Percentiles rank a stretch among this genome's conserved stretches.
phyloP scores from a whole-genome alignment of 768 basidiomycete genomes.

The Tylopilus felleus region DNA sequence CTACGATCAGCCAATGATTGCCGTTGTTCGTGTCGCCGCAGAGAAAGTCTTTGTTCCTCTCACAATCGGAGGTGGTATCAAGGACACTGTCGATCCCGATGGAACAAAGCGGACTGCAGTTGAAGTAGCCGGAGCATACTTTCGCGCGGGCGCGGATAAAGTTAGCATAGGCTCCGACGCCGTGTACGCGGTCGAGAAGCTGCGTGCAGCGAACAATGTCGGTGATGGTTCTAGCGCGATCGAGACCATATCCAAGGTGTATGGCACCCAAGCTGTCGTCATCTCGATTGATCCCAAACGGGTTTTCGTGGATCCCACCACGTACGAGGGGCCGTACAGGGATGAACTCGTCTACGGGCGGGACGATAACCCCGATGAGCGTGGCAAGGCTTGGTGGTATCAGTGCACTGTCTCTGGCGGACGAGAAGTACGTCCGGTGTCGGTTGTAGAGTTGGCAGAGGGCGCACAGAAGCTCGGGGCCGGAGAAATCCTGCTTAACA shows the following conservation, averaged over 20 bases:
- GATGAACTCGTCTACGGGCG: constrained; percentile 54
- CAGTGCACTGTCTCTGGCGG: constrained; percentile 97
- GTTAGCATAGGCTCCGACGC: constrained; percentile 97
- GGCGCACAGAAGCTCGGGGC: constrained; percentile 92
- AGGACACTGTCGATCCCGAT: constrained; percentile 93
- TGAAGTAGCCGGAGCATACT: constrained; percentile 95
- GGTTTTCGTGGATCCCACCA: constrained; percentile 65
- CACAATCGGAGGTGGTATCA: constrained; percentile 98
- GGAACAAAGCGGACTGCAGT: constrained; percentile 82
- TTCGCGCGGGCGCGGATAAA: constrained; percentile 97
- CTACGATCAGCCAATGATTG: constrained; percentile 96
- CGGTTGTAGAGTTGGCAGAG: constrained; percentile 85
- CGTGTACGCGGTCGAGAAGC: constrained; percentile 86
- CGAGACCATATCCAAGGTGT: constrained; percentile 84
- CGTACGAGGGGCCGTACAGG: constrained; percentile 67
- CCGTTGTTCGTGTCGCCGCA: constrained; percentile 87
- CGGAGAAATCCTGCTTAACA: constrained; percentile 92
- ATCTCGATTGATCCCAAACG: constrained; percentile 94
- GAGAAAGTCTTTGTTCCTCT: constrained; percentile 93
- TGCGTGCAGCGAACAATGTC: constrained; percentile 48
- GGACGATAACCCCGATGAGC: constrained; percentile 48
- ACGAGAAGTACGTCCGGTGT: constrained; percentile 75
- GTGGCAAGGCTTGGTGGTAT: constrained; percentile 93
- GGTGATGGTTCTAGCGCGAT: constrained; percentile 81
- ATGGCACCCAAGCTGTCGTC: constrained; percentile 96